phyloP scores from a whole-genome alignment of 169 alveolate genomes.

The Plasmodium berghei region DNA sequence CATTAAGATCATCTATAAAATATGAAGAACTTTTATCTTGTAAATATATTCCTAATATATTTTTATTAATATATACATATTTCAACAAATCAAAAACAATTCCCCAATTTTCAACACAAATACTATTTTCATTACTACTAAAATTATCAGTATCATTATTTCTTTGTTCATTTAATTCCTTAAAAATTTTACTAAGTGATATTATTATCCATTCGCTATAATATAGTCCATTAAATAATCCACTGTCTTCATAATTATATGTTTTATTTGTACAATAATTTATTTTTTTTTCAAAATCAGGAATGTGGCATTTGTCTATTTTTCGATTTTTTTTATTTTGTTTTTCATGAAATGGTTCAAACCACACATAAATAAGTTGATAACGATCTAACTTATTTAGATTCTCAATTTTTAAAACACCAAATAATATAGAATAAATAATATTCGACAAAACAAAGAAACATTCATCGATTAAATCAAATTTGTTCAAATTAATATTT shows the following conservation, averaged over 20 bases:
- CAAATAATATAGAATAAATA: slow-evolving; percentile 24
- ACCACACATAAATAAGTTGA: slow-evolving; percentile 51
- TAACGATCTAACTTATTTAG: slow-evolving; percentile 9
- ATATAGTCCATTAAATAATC: slow-evolving; percentile 15
- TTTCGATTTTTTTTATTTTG: not conserved
- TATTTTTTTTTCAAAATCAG: not conserved
- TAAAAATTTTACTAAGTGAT: slow-evolving; percentile 16
- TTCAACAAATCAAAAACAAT: slow-evolving; percentile 49
- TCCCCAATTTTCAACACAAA: slow-evolving; percentile 40
- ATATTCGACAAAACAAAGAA: slow-evolving; percentile 24
- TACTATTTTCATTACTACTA: not conserved
- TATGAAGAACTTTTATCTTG: not conserved
- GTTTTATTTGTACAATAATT: not conserved
- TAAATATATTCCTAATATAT: slow-evolving; percentile 17
- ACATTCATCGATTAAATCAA: slow-evolving; percentile 48
- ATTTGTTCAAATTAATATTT: slow-evolving; percentile 4
- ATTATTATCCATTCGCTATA: slow-evolving; percentile 60
- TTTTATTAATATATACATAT: slow-evolving; percentile 16
- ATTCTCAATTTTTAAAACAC: slow-evolving; percentile 29
- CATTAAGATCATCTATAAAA: not conserved
- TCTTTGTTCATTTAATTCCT: no score
- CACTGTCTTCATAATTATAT: no score
- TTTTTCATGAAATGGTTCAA: slow-evolving; percentile 20
- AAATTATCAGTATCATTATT: not conserved
- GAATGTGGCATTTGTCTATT: not conserved